Conservation (phyloP, 805 yeast species). For the Teunomyces cretensis region DNA sequence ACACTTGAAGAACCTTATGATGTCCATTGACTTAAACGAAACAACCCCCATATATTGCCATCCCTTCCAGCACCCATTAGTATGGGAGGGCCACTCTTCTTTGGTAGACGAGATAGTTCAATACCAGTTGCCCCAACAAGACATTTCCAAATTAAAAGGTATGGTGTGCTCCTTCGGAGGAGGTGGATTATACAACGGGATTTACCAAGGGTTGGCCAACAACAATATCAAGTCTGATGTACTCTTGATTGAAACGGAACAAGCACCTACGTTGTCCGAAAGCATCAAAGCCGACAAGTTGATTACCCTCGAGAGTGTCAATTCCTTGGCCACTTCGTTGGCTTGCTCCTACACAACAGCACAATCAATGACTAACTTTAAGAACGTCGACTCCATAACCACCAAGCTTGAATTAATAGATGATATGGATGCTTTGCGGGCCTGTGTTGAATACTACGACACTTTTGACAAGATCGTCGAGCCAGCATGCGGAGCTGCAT, state of each 20-base stretch:
- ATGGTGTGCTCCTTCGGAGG: slow-evolving; percentile 59
- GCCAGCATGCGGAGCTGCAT: slow-evolving; percentile 74
- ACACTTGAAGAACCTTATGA: slow-evolving; percentile 32
- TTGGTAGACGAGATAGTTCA: slow-evolving; percentile 46
- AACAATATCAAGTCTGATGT: slow-evolving; percentile 28
- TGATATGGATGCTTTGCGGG: slow-evolving; percentile 56
- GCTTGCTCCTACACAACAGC: slow-evolving; percentile 60
- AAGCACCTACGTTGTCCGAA: slow-evolving; percentile 57
- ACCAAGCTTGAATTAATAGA: slow-evolving; percentile 29
- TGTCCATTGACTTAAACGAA: slow-evolving; percentile 12
- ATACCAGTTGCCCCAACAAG: slow-evolving; percentile 20
- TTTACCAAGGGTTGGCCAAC: slow-evolving; percentile 43
- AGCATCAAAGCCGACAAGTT: slow-evolving; percentile 48
- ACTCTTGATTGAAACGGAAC: slow-evolving; percentile 57
- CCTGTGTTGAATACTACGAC: slow-evolving; percentile 49
- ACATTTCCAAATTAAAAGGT: slow-evolving; percentile 33
- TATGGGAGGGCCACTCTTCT: slow-evolving; percentile 57
- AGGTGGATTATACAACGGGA: slow-evolving; percentile 57
- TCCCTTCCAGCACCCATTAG: slow-evolving; percentile 50
- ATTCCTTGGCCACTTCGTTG: slow-evolving; percentile 61
- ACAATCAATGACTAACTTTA: slow-evolving; percentile 44
- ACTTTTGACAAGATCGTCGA: slow-evolving; percentile 57
- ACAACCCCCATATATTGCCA: slow-evolving; percentile 50
- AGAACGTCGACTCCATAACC: slow-evolving; percentile 11
- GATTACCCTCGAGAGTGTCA: slow-evolving; percentile 44